phyloP scores from a whole-genome alignment of 1,284 basidiomycete genomes.

The Ustilago shanxiensis region DNA sequence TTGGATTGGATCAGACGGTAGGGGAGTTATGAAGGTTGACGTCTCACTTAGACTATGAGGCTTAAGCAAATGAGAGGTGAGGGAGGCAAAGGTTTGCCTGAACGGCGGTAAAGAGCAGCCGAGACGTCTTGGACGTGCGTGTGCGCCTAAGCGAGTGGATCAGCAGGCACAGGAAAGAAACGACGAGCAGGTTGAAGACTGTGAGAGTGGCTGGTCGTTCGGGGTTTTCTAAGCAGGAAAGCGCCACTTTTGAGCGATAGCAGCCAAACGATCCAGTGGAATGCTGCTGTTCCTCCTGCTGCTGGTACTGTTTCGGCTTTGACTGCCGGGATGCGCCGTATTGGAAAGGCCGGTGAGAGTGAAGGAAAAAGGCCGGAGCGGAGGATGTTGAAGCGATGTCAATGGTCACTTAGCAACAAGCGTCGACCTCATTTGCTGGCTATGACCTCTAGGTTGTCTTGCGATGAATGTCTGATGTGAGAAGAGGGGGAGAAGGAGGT shows the following conservation, averaged over 20 bases:
- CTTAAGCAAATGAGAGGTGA: not conserved
- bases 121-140: not conserved
- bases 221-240: not conserved
- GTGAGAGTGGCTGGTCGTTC: not conserved
- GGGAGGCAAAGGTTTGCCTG: not conserved
- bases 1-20: not conserved
- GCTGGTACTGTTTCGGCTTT: not conserved
- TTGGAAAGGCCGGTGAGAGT: not conserved
- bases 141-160: constrained; percentile 5
- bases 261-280: constrained; percentile 3
- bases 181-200: not conserved
- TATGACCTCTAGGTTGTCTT: not conserved
- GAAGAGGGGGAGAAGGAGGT: not conserved
- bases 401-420: not conserved
- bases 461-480: no score
- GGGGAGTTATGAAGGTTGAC: not conserved
- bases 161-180: not conserved
- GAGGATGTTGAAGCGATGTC: not conserved
- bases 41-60: not conserved
- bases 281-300: no score
- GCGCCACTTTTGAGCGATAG: not conserved
- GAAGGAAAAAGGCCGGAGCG: not conserved
- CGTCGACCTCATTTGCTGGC: constrained; percentile 15
- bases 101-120: constrained; percentile 1
- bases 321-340: not conserved